Conservation (phyloP, 208 protist genomes). For the Acanthamoeba lenticulata region DNA sequence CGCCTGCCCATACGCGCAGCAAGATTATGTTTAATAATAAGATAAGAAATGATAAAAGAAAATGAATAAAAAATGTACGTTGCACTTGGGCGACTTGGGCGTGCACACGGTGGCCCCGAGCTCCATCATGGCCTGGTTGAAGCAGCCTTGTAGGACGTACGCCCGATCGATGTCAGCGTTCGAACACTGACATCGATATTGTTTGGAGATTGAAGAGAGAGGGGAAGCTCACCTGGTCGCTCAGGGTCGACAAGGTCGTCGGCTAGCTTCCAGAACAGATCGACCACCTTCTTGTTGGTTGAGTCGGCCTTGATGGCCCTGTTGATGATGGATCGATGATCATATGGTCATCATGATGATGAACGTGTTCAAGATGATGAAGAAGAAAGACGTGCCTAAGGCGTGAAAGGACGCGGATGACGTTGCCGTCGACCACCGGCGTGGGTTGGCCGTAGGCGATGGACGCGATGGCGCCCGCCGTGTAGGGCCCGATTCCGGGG, state of each 20-base stretch:
- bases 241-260: slow-evolving; percentile 67
- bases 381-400: too few relatives aligned
- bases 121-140: slow-evolving; percentile 88
- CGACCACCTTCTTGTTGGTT: slow-evolving; percentile 45
- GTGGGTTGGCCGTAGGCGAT: slow-evolving; percentile 74
- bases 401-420: slow-evolving; percentile 82
- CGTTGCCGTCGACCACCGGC: slow-evolving; percentile 85
- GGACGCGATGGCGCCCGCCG: slow-evolving; percentile 82
- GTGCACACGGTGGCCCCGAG: slow-evolving; percentile 84
- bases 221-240: slow-evolving; percentile 73
- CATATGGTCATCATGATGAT: too few relatives aligned
- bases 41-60: too few relatives aligned
- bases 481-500: slow-evolving; percentile 83
- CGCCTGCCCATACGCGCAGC: too few relatives aligned
- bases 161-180: too few relatives aligned
- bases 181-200: too few relatives aligned
- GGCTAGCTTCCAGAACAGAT: slow-evolving; percentile 74
- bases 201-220: too few relatives aligned
- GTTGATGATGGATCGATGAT: too few relatives aligned
- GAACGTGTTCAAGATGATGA: too few relatives aligned
- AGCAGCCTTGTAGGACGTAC: too few relatives aligned
- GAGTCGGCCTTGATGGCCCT: slow-evolving; percentile 74
- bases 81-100: slow-evolving; percentile 76
- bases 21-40: too few relatives aligned
- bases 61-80: too few relatives aligned